phyloP scores from a whole-genome alignment of 1,139 yeast genomes.

The Blastobotrys proliferans region DNA sequence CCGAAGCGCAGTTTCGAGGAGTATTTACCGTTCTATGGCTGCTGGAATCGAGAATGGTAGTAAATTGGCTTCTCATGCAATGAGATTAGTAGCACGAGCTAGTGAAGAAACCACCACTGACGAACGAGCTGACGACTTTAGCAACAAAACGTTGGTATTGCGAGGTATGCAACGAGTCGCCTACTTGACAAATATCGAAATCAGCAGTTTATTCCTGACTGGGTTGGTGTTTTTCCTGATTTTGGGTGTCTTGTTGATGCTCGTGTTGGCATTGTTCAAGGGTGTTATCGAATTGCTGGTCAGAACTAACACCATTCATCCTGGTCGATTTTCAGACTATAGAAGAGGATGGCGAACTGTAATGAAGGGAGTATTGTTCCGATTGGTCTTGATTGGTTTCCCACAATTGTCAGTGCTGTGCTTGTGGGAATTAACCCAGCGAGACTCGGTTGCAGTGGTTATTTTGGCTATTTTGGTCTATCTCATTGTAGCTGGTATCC shows the following conservation, averaged over 20 bases:
- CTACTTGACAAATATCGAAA: constrained; percentile 75
- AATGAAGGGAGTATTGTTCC: constrained; percentile 82
- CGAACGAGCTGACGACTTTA: constrained; percentile 53
- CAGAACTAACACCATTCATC: constrained; percentile 56
- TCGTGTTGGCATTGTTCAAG: constrained; percentile 64
- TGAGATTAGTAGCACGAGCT: constrained; percentile 4
- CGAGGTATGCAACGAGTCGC: constrained; percentile 94
- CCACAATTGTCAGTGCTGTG: constrained; percentile 82
- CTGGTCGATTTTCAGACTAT: constrained; percentile 63
- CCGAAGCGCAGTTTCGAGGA: constrained; percentile 19
- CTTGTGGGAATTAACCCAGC: constrained; percentile 81
- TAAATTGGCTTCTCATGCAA: constrained; percentile 13
- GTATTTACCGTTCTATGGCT: constrained; percentile 20
- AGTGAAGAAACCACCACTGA: constrained; percentile 59
- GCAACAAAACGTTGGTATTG: constrained; percentile 68
- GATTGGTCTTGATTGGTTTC: constrained; percentile 74
- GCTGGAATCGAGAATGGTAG: constrained; percentile 16
- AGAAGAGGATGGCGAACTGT: constrained; percentile 76
- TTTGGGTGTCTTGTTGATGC: constrained; percentile 67
- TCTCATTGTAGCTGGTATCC: constrained; percentile 51
- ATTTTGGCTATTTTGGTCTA: constrained; percentile 73
- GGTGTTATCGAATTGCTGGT: constrained; percentile 68
- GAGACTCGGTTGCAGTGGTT: constrained; percentile 79
- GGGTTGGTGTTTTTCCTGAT: constrained; percentile 76
- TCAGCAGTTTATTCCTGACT: constrained; percentile 81